These are phyloP conservation scores for Auriscalpium orientale DNA, from an alignment of 768 basidiomycete species.

Conservation along the genomic window DNA sequence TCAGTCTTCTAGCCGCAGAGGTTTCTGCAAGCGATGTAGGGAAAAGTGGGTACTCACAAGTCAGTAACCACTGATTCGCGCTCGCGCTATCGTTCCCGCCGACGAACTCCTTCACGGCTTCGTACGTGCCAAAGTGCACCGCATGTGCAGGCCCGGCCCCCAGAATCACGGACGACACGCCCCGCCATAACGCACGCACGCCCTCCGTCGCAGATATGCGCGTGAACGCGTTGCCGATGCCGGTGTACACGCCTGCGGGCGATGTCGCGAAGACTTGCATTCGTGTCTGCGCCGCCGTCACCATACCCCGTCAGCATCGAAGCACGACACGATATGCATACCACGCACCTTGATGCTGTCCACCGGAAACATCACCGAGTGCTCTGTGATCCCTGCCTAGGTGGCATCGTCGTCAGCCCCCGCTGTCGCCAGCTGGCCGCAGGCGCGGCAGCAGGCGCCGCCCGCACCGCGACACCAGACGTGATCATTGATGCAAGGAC, in stretches of 20 bases:
- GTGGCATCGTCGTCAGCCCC: background rate
- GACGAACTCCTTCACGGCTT: constrained; percentile 86
- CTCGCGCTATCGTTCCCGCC: constrained; percentile 68
- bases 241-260: constrained; percentile 79
- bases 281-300: constrained; percentile 59
- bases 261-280: constrained; percentile 96
- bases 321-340: no score
- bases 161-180: constrained; percentile 90
- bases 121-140: constrained; percentile 94
- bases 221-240: constrained; percentile 84
- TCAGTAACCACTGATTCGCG: constrained; percentile 80
- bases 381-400: constrained; percentile 97
- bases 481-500: constrained; percentile 25
- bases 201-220: constrained; percentile 95
- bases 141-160: constrained; percentile 98
- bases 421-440: background rate
- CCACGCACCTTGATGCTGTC: constrained; percentile 91
- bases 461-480: background rate
- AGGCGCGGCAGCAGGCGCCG: background rate
- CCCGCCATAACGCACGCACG: constrained; percentile 85
- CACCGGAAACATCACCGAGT: constrained; percentile 97
- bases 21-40: background rate
- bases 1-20: background rate
- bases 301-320: background rate
- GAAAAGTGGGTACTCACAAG: constrained; percentile 42